Conservation (phyloP, 2,329 filamentous ascomycete genomes). For the Fusarium sp. region DNA sequence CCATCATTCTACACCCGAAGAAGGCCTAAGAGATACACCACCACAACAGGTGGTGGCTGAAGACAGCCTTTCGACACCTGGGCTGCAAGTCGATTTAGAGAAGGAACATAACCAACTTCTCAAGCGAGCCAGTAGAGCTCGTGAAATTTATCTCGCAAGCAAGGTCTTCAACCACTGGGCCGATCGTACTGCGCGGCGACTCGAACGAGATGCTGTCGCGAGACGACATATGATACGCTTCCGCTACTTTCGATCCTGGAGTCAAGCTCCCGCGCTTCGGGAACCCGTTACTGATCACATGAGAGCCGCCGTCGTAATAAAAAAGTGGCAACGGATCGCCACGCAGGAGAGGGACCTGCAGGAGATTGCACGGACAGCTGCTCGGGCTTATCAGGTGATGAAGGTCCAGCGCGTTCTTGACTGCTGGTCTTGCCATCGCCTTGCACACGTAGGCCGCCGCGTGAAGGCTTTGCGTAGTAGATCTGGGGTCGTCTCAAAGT, state of each 20-base stretch:
- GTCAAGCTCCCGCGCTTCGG: constrained; percentile 47
- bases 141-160: constrained; percentile 69
- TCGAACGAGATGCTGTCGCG: constrained; percentile 73
- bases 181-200: constrained; percentile 70
- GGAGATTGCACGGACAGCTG: constrained; percentile 40
- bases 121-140: constrained; percentile 69
- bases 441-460: constrained; percentile 36
- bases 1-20: constrained; percentile 8
- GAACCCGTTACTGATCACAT: constrained; percentile 48
- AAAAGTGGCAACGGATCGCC: constrained; percentile 50
- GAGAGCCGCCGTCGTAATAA: constrained; percentile 45
- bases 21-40: not conserved
- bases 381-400: constrained; percentile 35
- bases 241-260: constrained; percentile 54
- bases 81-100: constrained; percentile 13
- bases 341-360: constrained; percentile 46
- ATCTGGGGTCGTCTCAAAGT: constrained; percentile 35
- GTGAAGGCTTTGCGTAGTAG: constrained; percentile 32
- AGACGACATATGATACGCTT: constrained; percentile 76
- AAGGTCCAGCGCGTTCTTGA: constrained; percentile 38
- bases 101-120: constrained; percentile 41
- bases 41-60: constrained; percentile 5
- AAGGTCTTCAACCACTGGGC: constrained; percentile 67
- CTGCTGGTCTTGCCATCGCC: constrained; percentile 46
- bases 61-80: constrained; percentile 17